Conservation (phyloP, 2,329 filamentous ascomycete genomes). For the Chrysoporthe austroafricana region DNA sequence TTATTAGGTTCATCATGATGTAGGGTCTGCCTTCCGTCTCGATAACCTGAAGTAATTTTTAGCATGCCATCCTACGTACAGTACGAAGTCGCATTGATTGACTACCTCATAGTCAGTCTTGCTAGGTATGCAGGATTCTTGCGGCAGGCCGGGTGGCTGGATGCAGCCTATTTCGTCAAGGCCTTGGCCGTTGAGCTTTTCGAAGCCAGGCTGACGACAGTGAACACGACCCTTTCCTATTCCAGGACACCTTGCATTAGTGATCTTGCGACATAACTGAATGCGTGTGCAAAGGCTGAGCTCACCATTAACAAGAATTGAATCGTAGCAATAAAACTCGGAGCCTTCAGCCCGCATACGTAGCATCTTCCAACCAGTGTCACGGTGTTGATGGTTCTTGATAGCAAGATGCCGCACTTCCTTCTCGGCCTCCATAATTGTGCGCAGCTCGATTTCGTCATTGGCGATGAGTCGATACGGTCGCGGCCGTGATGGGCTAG, state of each 20-base stretch:
- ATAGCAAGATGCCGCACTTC: slow-evolving; percentile 27
- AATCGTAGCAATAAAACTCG: slow-evolving; percentile 33
- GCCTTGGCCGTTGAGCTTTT: slow-evolving; percentile 21
- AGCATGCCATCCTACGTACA: background rate
- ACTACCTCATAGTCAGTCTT: slow-evolving; percentile 17
- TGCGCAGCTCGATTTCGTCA: slow-evolving; percentile 18
- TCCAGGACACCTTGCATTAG: background rate
- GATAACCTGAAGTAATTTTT: slow-evolving; percentile 23
- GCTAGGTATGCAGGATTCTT: slow-evolving; percentile 17
- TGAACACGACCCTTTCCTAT: slow-evolving; percentile 34
- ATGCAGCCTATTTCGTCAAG: slow-evolving; percentile 29
- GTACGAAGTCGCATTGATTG: background rate
- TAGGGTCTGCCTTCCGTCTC: slow-evolving; percentile 28
- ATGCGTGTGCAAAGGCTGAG: background rate
- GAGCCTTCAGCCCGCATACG: slow-evolving; percentile 29
- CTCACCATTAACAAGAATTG: slow-evolving; percentile 33
- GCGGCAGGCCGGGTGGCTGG: slow-evolving; percentile 17
- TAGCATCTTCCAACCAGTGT: slow-evolving; percentile 30
- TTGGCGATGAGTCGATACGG: slow-evolving; percentile 29
- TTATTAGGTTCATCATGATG: slow-evolving; percentile 31
- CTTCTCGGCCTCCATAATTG: slow-evolving; percentile 29
- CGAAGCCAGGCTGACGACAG: slow-evolving; percentile 29
- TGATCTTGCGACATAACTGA: background rate
- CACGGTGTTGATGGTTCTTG: slow-evolving; percentile 30
- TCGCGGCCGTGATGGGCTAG: slow-evolving; percentile 25